Evolutionary conservation across 2,329 filamentous ascomycete species (phyloP), one percentile per base, ranked within the genome.

Genomic region (Colletotrichum karsti): DNA sequence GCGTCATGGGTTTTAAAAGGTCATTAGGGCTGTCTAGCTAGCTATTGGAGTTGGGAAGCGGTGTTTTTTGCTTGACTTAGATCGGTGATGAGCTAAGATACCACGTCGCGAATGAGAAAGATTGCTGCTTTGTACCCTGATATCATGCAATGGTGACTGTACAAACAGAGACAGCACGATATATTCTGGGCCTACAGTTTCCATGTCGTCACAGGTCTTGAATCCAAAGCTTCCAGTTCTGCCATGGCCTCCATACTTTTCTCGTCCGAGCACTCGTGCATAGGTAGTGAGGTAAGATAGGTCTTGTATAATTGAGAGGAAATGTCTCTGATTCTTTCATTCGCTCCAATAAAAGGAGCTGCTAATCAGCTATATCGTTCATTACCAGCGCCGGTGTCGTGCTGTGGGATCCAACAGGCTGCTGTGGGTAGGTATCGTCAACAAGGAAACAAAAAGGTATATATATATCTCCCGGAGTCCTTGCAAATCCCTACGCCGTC

Each of bases 361-460:
- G 51, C 33, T n/a, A n/a, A n/a, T n/a, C n/a, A n/a, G n/a, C n/a
- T n/a, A n/a, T n/a, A 26, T 58, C 39, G 55, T 37, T 46, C 64
- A 64, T 68, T 53, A 65, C 39, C 54, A 65, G 53, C 39, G 65
- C 65, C 65, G 54, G 57, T 59, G 65, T 65, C 60, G 60, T 68
- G 24, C 65, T 68, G 65, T 68, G 39, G 39, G 44, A 65, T 57
- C 65, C 65, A 64, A 65, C 46, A 65, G 60, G 65, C 60, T 54
- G 61, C 60, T 68, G 60, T 50, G 50, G 30, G 50, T 30, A 50
- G 65, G 39, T 54, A 54, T 68, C 60, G 15, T 66, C 18, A 24
- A 62, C 35, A 51, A 51, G 46, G 57, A 39, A 28, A 28, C 22
- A 35, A 35, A 41, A 41, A 28, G 15, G 22, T 42, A 12, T n/a